Conservation (phyloP, 441 rosid genomes). For the Eutrema salsugineum region DNA sequence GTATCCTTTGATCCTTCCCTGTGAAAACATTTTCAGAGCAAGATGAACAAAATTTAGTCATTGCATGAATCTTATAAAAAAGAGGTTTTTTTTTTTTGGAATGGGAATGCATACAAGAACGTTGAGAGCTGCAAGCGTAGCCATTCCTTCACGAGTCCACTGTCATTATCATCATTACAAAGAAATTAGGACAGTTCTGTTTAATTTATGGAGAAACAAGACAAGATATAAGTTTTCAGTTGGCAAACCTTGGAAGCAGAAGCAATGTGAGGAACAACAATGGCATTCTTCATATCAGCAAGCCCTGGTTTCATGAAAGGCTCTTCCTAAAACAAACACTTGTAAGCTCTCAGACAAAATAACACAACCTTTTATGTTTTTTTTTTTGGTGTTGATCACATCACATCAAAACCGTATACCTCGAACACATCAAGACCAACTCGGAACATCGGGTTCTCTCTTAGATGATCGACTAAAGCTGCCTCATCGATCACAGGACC, state of each 20-base stretch:
- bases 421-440: conserved; percentile 97
- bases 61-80: neutral
- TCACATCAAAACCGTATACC: conserved; percentile 39
- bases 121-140: conserved; percentile 85
- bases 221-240: neutral
- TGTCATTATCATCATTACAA: conserved; percentile 2
- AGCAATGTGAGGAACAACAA: conserved; percentile 92
- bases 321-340: conserved; percentile 55
- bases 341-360: neutral
- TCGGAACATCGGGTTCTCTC: conserved; percentile 86
- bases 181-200: neutral
- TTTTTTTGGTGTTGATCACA: neutral
- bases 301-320: conserved; percentile 97
- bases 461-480: conserved; percentile 85
- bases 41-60: neutral
- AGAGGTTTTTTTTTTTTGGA: neutral
- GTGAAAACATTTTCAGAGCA: conserved; percentile 3
- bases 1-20: conserved; percentile 94
- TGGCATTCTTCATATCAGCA: conserved; percentile 83
- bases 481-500: conserved; percentile 92
- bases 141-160: conserved; percentile 99
- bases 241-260: conserved; percentile 86
- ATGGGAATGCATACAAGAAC: conserved; percentile 58
- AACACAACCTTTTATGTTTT: neutral
- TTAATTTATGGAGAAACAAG: neutral